These are phyloP conservation scores for Haematococcus lacustris DNA, from an alignment of 139 green algal genomes.

Conservation along the genomic window DNA sequence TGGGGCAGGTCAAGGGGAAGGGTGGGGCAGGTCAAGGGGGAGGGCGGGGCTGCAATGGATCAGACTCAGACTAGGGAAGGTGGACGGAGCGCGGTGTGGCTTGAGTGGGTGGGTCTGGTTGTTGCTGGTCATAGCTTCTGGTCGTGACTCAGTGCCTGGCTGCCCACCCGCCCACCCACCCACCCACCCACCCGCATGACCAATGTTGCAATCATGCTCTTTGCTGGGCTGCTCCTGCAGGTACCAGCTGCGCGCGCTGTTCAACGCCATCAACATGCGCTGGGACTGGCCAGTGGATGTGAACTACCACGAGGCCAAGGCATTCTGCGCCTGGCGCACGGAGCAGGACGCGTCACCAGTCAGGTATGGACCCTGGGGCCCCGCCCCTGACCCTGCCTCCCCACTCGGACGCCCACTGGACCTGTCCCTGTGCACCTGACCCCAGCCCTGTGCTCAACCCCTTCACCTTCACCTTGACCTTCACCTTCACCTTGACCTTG, in stretches of 20 bases:
- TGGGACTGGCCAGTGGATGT: slow-evolving; percentile 61
- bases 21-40: too few relatives aligned
- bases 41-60: too few relatives aligned
- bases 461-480: too few relatives aligned
- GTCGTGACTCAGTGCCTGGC: neutral
- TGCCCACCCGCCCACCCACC: neutral
- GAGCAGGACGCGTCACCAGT: slow-evolving; percentile 35
- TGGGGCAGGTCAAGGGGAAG: too few relatives aligned
- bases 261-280: slow-evolving; percentile 57
- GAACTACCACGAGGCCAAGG: slow-evolving; percentile 67
- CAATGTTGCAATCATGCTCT: neutral
- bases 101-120: too few relatives aligned
- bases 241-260: slow-evolving; percentile 65
- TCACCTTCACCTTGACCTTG: too few relatives aligned
- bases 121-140: neutral
- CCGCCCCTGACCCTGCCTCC: too few relatives aligned
- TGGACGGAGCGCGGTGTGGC: too few relatives aligned
- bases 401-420: too few relatives aligned
- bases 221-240: neutral
- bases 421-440: too few relatives aligned
- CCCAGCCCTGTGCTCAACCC: too few relatives aligned
- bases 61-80: too few relatives aligned
- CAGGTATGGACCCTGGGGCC: neutral
- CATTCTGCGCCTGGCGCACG: slow-evolving; percentile 61
- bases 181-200: neutral